These are phyloP conservation scores for Metschnikowia noctiluminum DNA, from an alignment of 805 yeast species.

Conservation along the genomic window DNA sequence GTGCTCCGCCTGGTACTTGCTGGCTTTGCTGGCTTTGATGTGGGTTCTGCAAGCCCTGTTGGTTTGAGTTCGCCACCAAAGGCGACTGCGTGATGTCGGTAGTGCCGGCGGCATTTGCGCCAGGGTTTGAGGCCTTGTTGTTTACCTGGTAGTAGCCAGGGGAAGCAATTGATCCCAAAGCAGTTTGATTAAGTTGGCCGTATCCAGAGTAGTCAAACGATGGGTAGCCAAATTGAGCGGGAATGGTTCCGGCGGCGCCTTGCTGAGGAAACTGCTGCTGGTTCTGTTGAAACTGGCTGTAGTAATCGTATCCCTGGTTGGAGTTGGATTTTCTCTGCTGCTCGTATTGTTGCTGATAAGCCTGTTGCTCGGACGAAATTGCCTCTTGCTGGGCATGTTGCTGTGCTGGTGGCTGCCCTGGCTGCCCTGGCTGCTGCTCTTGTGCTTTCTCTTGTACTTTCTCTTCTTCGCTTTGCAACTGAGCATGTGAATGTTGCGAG, in stretches of 20 bases:
- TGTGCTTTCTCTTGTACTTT: slow-evolving; percentile 17
- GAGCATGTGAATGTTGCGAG: slow-evolving; percentile 19
- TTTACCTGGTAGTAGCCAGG: slow-evolving; percentile 25
- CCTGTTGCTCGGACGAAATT: slow-evolving; percentile 5
- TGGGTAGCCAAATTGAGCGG: slow-evolving; percentile 45
- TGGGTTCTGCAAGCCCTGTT: slow-evolving; percentile 26
- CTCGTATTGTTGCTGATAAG: slow-evolving; percentile 16
- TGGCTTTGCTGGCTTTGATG: slow-evolving; percentile 31
- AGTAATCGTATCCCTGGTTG: slow-evolving; percentile 20
- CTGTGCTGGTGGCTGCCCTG: not conserved
- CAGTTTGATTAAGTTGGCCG: slow-evolving; percentile 23
- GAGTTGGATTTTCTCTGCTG: slow-evolving; percentile 13
- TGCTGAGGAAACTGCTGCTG: slow-evolving; percentile 41
- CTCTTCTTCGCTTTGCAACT: slow-evolving; percentile 6
- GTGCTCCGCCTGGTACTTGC: slow-evolving; percentile 33
- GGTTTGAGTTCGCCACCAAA: slow-evolving; percentile 23
- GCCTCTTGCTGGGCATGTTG: slow-evolving; percentile 2
- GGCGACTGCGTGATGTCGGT: slow-evolving; percentile 34
- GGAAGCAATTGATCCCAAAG: slow-evolving; percentile 15
- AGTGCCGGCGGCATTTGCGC: slow-evolving; percentile 16
- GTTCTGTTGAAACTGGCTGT: slow-evolving; percentile 19
- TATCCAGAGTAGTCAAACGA: slow-evolving; percentile 40
- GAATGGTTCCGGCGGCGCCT: slow-evolving; percentile 34
- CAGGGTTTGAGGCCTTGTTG: slow-evolving; percentile 24
- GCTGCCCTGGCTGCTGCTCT: slow-evolving; percentile 21